Evolutionary conservation across 1,139 yeast species (phyloP), one percentile per base, ranked within the genome.

Genomic region (Candida sp.): DNA sequence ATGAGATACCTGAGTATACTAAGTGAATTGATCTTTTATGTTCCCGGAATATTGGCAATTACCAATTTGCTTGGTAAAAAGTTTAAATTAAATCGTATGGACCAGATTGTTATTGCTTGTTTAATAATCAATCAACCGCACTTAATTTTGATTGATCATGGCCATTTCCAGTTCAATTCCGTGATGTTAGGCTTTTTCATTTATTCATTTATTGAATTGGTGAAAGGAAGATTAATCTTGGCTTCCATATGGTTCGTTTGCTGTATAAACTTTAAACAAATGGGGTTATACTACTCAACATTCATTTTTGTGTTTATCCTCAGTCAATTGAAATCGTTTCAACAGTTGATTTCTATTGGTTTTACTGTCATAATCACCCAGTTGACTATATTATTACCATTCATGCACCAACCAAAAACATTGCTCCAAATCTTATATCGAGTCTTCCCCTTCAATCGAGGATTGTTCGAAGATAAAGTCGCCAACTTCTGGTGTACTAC

Each of bases 401-500:
- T 93, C 47, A 61, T 81, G 21, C 40, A 73, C 9, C 27, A 45
- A 25, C 54, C 44, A 8, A 42, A 43, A 36, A 42, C 52, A 5
- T 37, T 44, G 4, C 54, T 55, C 45, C 80, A 63, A 62, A 73
- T 69, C 38, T 64, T 88, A 19, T 63, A 72, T 39, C 77, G 99
- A 51, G 84, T 93, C 27, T 93, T 93, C 63, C 99, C 99, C 1
- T 91, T 93, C 57, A 80, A 81, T 39, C 76, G 99, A 58, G 99
- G 99, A 0, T 74, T 95, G n/a, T 93, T 95, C 73, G 99, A 93
- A 63, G 99, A 93, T 60, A 93, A 93, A 62, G 99, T 95, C 9
- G 97, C 97, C 40, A 93, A 91, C 58, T 84, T 93, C 55, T 93
- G 99, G 99, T 91, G 99, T 62, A 84, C 95, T 7, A 70, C 90